These are phyloP conservation scores for Trametes pubescens DNA, from an alignment of 1,284 basidiomycete species.

Conservation along the genomic window DNA sequence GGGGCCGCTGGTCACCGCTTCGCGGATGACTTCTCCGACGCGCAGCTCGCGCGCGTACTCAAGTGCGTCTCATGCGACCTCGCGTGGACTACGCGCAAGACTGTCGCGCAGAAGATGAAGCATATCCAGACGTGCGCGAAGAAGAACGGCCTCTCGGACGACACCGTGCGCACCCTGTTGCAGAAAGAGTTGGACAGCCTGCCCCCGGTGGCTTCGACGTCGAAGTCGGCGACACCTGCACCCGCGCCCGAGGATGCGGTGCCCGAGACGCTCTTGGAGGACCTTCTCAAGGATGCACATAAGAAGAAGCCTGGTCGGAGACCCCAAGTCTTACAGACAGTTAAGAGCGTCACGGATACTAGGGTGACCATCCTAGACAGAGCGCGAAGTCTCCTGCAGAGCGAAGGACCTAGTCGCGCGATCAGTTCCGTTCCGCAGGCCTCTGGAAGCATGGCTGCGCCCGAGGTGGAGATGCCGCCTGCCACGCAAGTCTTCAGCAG, in stretches of 20 bases:
- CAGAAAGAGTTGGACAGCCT: slow-evolving; percentile 52
- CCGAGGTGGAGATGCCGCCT: slow-evolving; percentile 24
- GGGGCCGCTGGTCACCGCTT: slow-evolving; percentile 34
- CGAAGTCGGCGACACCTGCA: slow-evolving; percentile 41
- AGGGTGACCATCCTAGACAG: slow-evolving; percentile 61
- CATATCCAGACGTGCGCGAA: slow-evolving; percentile 76
- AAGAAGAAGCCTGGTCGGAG: slow-evolving; percentile 55
- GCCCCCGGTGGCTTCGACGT: slow-evolving; percentile 27
- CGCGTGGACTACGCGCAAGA: slow-evolving; percentile 75
- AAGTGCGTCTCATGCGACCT: slow-evolving; percentile 73
- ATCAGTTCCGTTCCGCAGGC: not conserved
- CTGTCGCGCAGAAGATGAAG: slow-evolving; percentile 61
- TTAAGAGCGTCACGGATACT: slow-evolving; percentile 56
- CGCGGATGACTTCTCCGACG: slow-evolving; percentile 50
- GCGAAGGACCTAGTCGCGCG: not conserved
- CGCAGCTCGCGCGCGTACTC: slow-evolving; percentile 54
- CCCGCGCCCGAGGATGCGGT: slow-evolving; percentile 30
- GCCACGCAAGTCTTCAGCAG: slow-evolving; percentile 54
- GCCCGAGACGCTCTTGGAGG: slow-evolving; percentile 61
- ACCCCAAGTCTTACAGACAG: slow-evolving; percentile 51
- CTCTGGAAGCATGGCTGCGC: not conserved
- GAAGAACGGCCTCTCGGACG: slow-evolving; percentile 59
- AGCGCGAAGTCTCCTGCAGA: slow-evolving; percentile 48
- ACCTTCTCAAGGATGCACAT: slow-evolving; percentile 54
- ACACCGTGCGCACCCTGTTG: slow-evolving; percentile 63